Evolutionary conservation across 768 basidiomycete genomes (phyloP), one percentile per base, ranked within the genome.

Genomic region (Pseudohyphozyma bogoriensis): DNA sequence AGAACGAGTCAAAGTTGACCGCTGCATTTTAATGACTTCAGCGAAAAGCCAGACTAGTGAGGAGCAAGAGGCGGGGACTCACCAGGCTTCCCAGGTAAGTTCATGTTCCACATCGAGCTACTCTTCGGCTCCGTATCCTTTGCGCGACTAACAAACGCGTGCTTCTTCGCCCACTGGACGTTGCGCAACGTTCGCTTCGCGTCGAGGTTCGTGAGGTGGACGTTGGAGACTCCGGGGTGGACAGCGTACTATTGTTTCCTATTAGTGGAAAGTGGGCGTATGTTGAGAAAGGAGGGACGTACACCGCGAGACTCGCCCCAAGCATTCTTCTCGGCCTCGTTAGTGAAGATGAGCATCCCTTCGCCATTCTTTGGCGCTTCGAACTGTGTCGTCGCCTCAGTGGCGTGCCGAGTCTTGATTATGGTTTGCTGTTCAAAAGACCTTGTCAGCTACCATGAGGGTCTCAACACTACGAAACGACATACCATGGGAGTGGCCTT

Each of bases 121-220:
- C 79, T 80, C 1, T 75, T 73, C 4, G 80, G 82, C 71, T 85
- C 84, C 1, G 78, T 78, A 24, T 85, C 84, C 71, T 85, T 83
- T 37, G 79, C 76, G n/a, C 58, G 59, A 22, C 81, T 79, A 16
- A 84, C 78, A 2, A 81, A 81, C 7, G 83, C 72, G 68, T 82
- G 81, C 69, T 84, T 81, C 36, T 81, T 78, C 4, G 83, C 83
- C 80, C 83, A 85, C 66, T 84, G 81, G 5, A 79, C 82, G 55
- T 84, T 84, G 36, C 82, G 78, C 51, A 79, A 71, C 11, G 82
- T 74, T 2, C 82, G 77, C 72, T 83, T 83, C 36, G 79, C 81
- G 8, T 82, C 79, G 0, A 83, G 63, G 42, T 72, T 72, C 28
- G 68, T 70, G 76, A 52, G 40, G 40, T 42, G 40, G 18, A 42